Conservation (phyloP, 139 green algal genomes). For the Bryopsis sp. region DNA sequence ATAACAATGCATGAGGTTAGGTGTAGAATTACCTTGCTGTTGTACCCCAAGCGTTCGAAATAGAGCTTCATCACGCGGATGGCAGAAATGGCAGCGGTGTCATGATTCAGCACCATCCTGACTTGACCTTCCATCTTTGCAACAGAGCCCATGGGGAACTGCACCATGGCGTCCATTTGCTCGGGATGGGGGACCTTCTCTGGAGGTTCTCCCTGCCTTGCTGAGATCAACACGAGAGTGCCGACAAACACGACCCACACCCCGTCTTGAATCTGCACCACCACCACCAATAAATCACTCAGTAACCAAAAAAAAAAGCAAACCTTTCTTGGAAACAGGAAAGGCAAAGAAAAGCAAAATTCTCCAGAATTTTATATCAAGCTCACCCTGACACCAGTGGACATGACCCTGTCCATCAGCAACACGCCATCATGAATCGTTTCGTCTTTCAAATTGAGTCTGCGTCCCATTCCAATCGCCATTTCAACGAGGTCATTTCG, state of each 20-base stretch:
- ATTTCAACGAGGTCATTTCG: constrained; percentile 20
- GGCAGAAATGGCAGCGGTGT: constrained; percentile 50
- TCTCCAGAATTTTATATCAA: no score
- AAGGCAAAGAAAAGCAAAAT: no score
- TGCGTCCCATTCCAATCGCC: constrained; percentile 4
- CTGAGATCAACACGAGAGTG: constrained; percentile 19
- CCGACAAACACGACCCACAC: constrained; percentile 28
- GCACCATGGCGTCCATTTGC: constrained; percentile 17
- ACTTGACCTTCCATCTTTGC: constrained; percentile 39
- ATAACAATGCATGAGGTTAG: no score
- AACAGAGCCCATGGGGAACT: constrained; percentile 22
- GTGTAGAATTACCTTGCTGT: no score
- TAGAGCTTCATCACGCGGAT: constrained; percentile 61
- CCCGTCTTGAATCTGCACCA: constrained; percentile 26
- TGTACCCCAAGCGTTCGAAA: constrained; percentile 51
- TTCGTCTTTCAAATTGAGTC: constrained; percentile 17
- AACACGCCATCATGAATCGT: constrained; percentile 31
- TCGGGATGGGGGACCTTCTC: constrained; percentile 24
- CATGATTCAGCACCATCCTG: constrained; percentile 30
- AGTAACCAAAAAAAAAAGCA: no score
- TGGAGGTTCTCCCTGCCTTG: constrained; percentile 15
- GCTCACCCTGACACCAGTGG: constrained; percentile 13
- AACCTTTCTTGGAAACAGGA: no score
- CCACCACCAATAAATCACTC: no score
- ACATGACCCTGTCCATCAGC: constrained; percentile 36